A percentile compares a stretch with the other conserved stretches of the same genome.
Evolutionary conservation across 2,329 filamentous ascomycete species (phyloP).

Genomic region (Zalaria sp.): DNA sequence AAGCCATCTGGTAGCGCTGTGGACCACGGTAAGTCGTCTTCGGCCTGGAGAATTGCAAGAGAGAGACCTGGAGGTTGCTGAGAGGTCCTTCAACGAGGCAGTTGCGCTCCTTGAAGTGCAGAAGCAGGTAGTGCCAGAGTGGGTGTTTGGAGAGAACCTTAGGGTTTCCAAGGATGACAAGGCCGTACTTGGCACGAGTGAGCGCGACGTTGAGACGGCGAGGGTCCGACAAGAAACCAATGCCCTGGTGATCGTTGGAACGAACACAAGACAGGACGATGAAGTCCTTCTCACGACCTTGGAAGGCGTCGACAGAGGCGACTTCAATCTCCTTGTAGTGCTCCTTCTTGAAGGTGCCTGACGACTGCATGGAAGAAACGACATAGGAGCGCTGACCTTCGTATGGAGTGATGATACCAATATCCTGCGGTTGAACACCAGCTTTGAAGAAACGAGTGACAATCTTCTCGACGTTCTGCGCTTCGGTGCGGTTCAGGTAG

Average conservation of each 20-base stretch:
- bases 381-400: slow-evolving; percentile 97
- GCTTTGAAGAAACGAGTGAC: slow-evolving; percentile 98
- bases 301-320: slow-evolving; percentile 95
- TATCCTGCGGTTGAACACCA: slow-evolving; percentile 81
- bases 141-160: slow-evolving; percentile 97
- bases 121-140: slow-evolving; percentile 86
- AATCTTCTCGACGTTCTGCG: slow-evolving; percentile 95
- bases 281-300: slow-evolving; percentile 97
- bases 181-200: slow-evolving; percentile 89
- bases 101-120: slow-evolving; percentile 94
- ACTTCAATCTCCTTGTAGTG: slow-evolving; percentile 98
- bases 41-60: slow-evolving; percentile 87
- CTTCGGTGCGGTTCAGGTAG: slow-evolving; percentile 94
- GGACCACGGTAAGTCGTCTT: slow-evolving; percentile 85
- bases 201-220: slow-evolving; percentile 94
- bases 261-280: slow-evolving; percentile 96
- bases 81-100: slow-evolving; percentile 92
- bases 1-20: slow-evolving; percentile 72
- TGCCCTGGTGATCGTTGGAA: slow-evolving; percentile 97
- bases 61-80: slow-evolving; percentile 86
- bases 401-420: slow-evolving; percentile 97
- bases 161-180: slow-evolving; percentile 93
- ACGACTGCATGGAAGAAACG: slow-evolving; percentile 98
- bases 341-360: slow-evolving; percentile 95
- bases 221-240: slow-evolving; percentile 95